Evolutionary conservation across 169 alveolate genomes (phyloP).

Genomic region (Cryptosporidium parvum): DNA sequence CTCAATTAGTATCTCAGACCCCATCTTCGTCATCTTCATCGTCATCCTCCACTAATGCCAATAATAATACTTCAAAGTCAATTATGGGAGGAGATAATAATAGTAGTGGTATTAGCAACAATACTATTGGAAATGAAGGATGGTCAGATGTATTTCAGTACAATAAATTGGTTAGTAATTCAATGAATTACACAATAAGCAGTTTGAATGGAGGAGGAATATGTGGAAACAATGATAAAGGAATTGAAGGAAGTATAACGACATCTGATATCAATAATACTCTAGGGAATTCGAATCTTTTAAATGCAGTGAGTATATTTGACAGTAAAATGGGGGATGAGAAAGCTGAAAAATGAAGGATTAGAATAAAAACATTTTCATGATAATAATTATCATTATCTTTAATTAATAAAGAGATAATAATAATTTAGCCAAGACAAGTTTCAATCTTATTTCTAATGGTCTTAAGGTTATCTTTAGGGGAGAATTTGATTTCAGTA

Average conservation of each 20-base stretch:
- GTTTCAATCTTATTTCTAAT: slow-evolving; percentile 25
- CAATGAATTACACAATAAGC: slow-evolving; percentile 28
- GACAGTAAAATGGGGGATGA: slow-evolving; percentile 1
- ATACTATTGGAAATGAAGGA: slow-evolving; percentile 4
- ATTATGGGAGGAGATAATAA: not conserved
- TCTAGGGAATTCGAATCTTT: not conserved
- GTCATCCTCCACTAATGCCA: not conserved
- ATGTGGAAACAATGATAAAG: not conserved
- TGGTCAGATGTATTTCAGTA: slow-evolving; percentile 53
- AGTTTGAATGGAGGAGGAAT: not conserved
- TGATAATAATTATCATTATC: too few species aligned
- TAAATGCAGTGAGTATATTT: slow-evolving; percentile 24
- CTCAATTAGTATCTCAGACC: not conserved
- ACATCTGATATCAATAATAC: not conserved
- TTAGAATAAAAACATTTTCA: not conserved
- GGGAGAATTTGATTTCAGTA: slow-evolving; percentile 1
- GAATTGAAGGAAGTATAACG: not conserved
- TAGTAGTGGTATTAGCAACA: not conserved
- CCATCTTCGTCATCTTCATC: not conserved
- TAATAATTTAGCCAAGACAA: slow-evolving; percentile 13
- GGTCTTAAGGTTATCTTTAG: slow-evolving; percentile 3
- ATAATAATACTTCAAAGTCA: not conserved
- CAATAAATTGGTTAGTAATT: slow-evolving; percentile 19
- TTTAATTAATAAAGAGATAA: too few species aligned
- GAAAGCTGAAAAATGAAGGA: not conserved